Evolutionary conservation across 1,284 basidiomycete genomes (phyloP).

Genomic region (Agaricales sp.): DNA sequence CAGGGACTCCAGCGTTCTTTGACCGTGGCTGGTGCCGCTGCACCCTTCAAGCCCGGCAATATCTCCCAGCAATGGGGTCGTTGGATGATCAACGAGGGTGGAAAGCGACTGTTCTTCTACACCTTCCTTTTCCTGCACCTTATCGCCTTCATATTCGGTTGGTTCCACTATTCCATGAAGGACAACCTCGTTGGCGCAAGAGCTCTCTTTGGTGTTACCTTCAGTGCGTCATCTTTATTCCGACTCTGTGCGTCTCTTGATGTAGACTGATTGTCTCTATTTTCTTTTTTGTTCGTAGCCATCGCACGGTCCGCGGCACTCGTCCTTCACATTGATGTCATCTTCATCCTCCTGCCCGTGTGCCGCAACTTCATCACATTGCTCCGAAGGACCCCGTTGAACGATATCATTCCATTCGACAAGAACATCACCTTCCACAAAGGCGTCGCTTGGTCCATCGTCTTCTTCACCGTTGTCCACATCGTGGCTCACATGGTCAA

Average conservation of each 20-base stretch:
- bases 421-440: constrained; percentile 86
- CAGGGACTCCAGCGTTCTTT: constrained; percentile 66
- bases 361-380: constrained; percentile 87
- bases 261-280: constrained; percentile 1
- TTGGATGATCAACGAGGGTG: constrained; percentile 92
- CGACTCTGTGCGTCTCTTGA: not conserved
- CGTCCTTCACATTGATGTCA: constrained; percentile 78
- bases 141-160: constrained; percentile 64
- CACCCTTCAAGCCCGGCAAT: constrained; percentile 25
- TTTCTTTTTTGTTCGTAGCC: constrained; percentile 28
- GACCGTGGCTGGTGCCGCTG: constrained; percentile 19
- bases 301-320: constrained; percentile 80
- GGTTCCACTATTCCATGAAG: constrained; percentile 67
- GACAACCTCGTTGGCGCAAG: constrained; percentile 65
- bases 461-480: constrained; percentile 64
- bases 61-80: constrained; percentile 40
- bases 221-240: constrained; percentile 39
- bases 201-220: constrained; percentile 60
- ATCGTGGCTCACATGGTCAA: constrained; percentile 74
- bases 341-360: constrained; percentile 85
- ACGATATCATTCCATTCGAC: constrained; percentile 82
- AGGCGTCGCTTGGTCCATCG: constrained; percentile 80
- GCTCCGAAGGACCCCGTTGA: constrained; percentile 72
- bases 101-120: constrained; percentile 65
- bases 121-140: constrained; percentile 69